These are phyloP conservation scores for Heimioporus sp. DNA, from an alignment of 768 basidiomycete species.

Conservation along the genomic window DNA sequence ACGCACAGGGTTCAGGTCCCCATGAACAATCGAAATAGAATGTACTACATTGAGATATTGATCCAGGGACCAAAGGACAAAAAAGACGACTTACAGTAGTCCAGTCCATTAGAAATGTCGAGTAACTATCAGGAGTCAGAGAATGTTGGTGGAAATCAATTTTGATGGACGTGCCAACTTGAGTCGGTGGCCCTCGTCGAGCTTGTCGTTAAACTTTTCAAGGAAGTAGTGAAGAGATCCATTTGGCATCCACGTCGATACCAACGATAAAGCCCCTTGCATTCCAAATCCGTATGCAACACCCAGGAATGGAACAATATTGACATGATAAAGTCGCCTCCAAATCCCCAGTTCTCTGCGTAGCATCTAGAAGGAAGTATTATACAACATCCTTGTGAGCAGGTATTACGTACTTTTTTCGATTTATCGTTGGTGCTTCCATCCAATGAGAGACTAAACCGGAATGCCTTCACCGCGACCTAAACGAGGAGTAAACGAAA, in stretches of 20 bases:
- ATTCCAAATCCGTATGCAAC: neutral
- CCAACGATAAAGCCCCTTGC: neutral
- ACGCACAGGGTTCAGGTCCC: neutral
- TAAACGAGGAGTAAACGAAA: too few relatives aligned
- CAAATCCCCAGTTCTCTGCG: too few relatives aligned
- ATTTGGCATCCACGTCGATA: slow-evolving; percentile 1
- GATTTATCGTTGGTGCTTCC: too few relatives aligned
- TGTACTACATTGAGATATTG: neutral
- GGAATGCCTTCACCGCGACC: too few relatives aligned
- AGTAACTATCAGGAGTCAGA: neutral
- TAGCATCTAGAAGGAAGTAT: too few relatives aligned
- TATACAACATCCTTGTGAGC: too few relatives aligned
- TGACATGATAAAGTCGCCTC: neutral
- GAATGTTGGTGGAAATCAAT: neutral
- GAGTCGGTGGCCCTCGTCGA: neutral
- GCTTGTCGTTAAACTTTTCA: neutral
- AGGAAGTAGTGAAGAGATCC: neutral
- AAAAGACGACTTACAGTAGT: neutral
- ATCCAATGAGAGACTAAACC: too few relatives aligned
- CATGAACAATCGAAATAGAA: neutral
- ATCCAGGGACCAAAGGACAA: neutral
- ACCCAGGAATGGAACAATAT: neutral
- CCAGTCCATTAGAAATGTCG: neutral
- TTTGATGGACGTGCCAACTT: neutral
- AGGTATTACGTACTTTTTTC: too few relatives aligned